A percentile compares a stretch with the other conserved stretches of the same genome.
These are phyloP conservation scores for Fusarium bactridioides DNA, from an alignment of 2,329 filamentous ascomycete species.

Conservation along the genomic window DNA sequence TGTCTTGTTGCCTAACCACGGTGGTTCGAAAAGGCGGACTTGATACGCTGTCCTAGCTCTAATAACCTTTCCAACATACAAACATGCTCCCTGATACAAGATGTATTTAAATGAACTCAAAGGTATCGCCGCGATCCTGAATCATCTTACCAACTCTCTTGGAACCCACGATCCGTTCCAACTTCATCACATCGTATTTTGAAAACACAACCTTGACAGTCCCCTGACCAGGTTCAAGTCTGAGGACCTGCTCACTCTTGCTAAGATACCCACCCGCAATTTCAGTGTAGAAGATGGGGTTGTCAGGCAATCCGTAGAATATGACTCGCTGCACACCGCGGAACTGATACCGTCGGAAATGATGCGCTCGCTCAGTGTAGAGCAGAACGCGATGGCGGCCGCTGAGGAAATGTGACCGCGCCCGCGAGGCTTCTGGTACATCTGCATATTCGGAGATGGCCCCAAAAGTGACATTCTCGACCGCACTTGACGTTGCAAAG, in stretches of 20 bases:
- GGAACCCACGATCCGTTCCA: conserved; percentile 87
- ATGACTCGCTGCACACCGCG: conserved; percentile 84
- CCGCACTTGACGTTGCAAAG: conserved; percentile 75
- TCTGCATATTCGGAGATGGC: conserved; percentile 89
- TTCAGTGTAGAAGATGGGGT: conserved; percentile 82
- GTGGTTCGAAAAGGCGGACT: background rate
- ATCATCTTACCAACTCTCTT: conserved; percentile 86
- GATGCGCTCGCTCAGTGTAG: conserved; percentile 95
- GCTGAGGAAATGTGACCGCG: conserved; percentile 84
- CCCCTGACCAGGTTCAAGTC: conserved; percentile 65
- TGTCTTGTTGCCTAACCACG: conserved; percentile 15
- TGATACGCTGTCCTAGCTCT: background rate
- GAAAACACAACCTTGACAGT: conserved; percentile 75
- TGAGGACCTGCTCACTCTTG: conserved; percentile 64
- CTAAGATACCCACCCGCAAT: conserved; percentile 73
- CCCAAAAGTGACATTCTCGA: conserved; percentile 67
- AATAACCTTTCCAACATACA: conserved; percentile 4
- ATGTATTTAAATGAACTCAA: conserved; percentile 81
- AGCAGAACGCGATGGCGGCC: conserved; percentile 84
- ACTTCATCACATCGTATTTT: conserved; percentile 85
- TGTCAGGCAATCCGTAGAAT: conserved; percentile 91
- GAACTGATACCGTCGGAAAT: conserved; percentile 89
- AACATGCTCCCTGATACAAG: background rate
- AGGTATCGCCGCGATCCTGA: conserved; percentile 84
- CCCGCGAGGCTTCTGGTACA: conserved; percentile 79